These are phyloP conservation scores for Yarrowia galli DNA, from an alignment of 1,139 yeast species.

Conservation along the genomic window DNA sequence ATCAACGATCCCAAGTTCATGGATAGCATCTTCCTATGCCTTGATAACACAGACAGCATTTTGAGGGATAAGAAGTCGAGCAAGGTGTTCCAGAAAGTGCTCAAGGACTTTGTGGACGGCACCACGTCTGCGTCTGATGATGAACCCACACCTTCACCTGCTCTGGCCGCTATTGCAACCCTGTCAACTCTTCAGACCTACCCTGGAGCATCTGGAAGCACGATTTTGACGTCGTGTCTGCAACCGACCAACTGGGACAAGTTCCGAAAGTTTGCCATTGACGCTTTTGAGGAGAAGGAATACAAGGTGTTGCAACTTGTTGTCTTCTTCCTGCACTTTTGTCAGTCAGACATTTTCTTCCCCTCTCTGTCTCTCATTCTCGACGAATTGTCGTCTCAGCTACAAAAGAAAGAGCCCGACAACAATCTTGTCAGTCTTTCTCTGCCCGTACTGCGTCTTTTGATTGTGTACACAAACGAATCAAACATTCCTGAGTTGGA, in stretches of 20 bases:
- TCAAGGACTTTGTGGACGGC: conserved; percentile 17
- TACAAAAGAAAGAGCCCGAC: neutral
- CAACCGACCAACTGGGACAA: conserved; percentile 15
- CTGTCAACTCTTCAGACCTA: conserved; percentile 28
- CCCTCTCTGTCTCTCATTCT: neutral
- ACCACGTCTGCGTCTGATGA: neutral
- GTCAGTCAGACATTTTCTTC: conserved; percentile 23
- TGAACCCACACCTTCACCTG: conserved; percentile 23
- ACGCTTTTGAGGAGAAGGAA: conserved; percentile 1
- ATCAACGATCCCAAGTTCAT: conserved; percentile 23
- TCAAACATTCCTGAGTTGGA: conserved; percentile 7
- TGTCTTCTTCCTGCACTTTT: conserved; percentile 26
- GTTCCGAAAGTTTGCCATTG: conserved; percentile 3
- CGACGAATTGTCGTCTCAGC: neutral
- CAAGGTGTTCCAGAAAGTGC: conserved; percentile 25
- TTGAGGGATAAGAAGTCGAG: conserved; percentile 18
- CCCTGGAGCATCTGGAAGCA: conserved; percentile 31
- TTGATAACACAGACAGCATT: conserved; percentile 14
- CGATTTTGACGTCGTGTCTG: conserved; percentile 5
- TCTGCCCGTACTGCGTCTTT: conserved; percentile 10
- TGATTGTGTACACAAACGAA: conserved; percentile 27
- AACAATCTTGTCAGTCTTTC: conserved; percentile 2
- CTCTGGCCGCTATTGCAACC: conserved; percentile 24
- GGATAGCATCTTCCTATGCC: conserved; percentile 3
- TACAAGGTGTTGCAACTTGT: conserved; percentile 26